phyloP scores from a whole-genome alignment of 306 rosid genomes.

The Quercus agrifolia region DNA sequence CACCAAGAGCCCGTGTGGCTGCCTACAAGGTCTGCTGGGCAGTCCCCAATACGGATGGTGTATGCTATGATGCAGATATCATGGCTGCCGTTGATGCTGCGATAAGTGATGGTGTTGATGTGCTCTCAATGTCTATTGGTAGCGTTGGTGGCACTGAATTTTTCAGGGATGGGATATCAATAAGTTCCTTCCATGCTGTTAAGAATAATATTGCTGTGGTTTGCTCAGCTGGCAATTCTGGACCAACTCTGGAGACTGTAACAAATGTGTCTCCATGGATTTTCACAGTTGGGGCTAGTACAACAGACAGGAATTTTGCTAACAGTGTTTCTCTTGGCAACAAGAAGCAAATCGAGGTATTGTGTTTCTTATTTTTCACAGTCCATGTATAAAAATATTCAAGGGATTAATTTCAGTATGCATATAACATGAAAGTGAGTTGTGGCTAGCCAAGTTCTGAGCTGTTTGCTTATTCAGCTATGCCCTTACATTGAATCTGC shows the following conservation, averaged over 20 bases:
- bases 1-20: conserved; percentile 74
- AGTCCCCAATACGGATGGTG: not conserved
- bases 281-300: conserved; percentile 73
- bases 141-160: not conserved
- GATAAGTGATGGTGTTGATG: conserved; percentile 64
- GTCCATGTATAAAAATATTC: no score
- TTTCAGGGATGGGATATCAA: conserved; percentile 32
- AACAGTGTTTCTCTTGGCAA: conserved; percentile 49
- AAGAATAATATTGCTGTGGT: conserved; percentile 38
- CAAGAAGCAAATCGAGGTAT: conserved; percentile 36
- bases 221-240: conserved; percentile 59
- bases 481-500: no score
- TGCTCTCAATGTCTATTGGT: conserved; percentile 51
- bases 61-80: conserved; percentile 56
- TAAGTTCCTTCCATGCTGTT: conserved; percentile 64
- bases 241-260: conserved; percentile 43
- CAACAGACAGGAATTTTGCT: conserved; percentile 43
- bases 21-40: conserved; percentile 87
- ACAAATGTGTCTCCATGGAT: conserved; percentile 63
- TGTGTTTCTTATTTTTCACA: not conserved
- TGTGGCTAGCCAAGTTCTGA: no score
- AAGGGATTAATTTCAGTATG: no score
- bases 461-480: no score
- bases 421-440: no score
- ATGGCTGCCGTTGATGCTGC: conserved; percentile 67